phyloP scores from a whole-genome alignment of 306 rosid genomes.

The Prunus persica region DNA sequence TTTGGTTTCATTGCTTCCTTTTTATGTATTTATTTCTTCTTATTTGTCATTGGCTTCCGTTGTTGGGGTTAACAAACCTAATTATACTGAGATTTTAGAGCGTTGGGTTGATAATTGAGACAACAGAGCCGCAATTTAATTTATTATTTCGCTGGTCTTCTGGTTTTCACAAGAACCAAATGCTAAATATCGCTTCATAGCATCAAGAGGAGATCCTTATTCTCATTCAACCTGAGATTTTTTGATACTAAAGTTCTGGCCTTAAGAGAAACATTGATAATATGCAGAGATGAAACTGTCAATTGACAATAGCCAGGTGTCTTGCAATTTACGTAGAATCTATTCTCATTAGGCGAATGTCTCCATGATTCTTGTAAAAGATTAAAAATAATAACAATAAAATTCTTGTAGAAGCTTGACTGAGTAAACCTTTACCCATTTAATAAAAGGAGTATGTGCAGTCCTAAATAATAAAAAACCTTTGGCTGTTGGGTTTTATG shows the following conservation, averaged over 20 bases:
- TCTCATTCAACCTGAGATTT: not conserved
- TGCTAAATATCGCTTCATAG: not conserved
- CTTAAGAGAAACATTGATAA: not conserved
- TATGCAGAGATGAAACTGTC: not conserved
- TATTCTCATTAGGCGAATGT: not conserved
- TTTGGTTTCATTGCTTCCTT: not conserved
- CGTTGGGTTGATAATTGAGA: too few species aligned
- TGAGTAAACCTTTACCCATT: not conserved
- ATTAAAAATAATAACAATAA: not conserved
- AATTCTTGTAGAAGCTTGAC: not conserved
- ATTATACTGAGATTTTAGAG: not conserved
- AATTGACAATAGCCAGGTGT: not conserved
- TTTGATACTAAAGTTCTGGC: not conserved
- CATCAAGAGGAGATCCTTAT: not conserved
- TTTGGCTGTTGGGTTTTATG: not conserved
- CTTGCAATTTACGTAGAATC: not conserved
- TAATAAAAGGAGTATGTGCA: not conserved
- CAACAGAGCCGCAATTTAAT: not conserved
- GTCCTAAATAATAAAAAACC: not conserved
- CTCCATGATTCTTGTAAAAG: not conserved
- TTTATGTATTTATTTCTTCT: not conserved
- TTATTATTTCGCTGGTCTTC: not conserved
- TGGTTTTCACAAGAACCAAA: conserved; percentile 1
- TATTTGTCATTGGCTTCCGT: not conserved
- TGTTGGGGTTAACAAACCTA: not conserved